Base-by-base conservation (phyloP, 2,329 filamentous ascomycete species). In the Helminthosporium solani region DNA sequence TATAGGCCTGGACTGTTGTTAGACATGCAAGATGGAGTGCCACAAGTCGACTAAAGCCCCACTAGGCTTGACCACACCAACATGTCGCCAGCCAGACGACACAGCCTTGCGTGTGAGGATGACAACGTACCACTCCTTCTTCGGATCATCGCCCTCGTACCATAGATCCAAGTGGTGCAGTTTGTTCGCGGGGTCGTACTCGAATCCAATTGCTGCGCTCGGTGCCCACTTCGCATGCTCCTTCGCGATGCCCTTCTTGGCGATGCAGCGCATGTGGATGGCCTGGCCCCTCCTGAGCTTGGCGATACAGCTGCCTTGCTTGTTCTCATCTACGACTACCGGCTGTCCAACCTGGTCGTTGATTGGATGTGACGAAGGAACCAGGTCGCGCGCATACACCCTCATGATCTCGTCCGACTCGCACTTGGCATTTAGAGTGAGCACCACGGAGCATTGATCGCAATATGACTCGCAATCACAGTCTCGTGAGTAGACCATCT, bases 221-320 rank as follows among this genome's bases (percentile, higher is more conserved):
- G 94, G 91, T 63, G 90, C 88, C 94, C 94, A 99, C 73, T 99
- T 99, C 8, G 94, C 89, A 72, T 99, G 94, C 71, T 99, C 94
- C 78, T 99, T 99, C 30, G 92, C 91, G 55, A 97, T 97, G 1
- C 94, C 94, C 79, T 97, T 97, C 79, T 96, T 96, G 40, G 92
- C 94, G 56, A 96, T 87, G 67, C 92, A 97, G 51, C 83, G 88
- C 65, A 99, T 82, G 69, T 90, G 86, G 50, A 99, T 75, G 71
- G 96, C 90, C 73, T 99, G 94, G 2, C 87, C 90, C 64, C 86
- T 87, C 47, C 92, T 81, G 66, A 99, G 75, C 78, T 97, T 97
- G 63, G 87, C 88, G 56, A 99, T 92, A 58, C 97, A 78, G 35
- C 87, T 83, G 1, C 94, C 94, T 46, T 87, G 82, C 9, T 85